Conservation (phyloP, 306 rosid genomes). For the Geum urbanum region DNA sequence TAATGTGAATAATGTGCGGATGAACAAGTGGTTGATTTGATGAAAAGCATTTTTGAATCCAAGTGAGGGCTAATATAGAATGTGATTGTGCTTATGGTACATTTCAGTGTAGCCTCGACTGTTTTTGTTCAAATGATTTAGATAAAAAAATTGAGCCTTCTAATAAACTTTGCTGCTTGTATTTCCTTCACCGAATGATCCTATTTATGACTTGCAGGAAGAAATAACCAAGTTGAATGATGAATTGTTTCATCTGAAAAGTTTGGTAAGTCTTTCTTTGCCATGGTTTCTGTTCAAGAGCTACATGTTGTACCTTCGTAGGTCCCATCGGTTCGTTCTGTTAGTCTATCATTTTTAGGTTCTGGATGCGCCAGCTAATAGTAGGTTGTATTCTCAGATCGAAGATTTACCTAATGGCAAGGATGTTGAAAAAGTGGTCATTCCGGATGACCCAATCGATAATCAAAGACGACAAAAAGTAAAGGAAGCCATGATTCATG, state of each 20-base stretch:
- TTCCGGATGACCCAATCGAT: conserved; percentile 62
- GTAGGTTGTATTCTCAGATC: conserved; percentile 44
- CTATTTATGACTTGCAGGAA: conserved; percentile 49
- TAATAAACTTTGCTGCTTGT: not conserved
- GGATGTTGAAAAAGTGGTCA: conserved; percentile 30
- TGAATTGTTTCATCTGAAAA: conserved; percentile 42
- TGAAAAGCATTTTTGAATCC: conserved; percentile 9
- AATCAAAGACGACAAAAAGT: conserved; percentile 73
- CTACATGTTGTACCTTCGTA: conserved; percentile 8
- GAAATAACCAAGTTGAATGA: conserved; percentile 52
- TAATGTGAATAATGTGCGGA: not conserved
- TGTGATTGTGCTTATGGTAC: not conserved
- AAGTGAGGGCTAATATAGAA: not conserved
- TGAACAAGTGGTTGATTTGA: not conserved
- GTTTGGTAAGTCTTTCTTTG: conserved; percentile 50
- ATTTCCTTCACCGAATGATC: conserved; percentile 14
- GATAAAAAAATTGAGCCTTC: too few relatives aligned
- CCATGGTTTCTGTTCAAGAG: conserved; percentile 8
- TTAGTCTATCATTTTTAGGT: conserved; percentile 12
- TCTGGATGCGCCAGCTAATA: conserved; percentile 15
- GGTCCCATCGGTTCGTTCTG: not conserved
- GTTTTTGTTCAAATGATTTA: too few relatives aligned
- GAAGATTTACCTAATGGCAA: conserved; percentile 42
- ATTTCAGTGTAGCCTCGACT: not conserved
- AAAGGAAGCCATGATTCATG: conserved; percentile 93